Base-by-base conservation (phyloP, 352 stramenopile species). In the Pythium sukuiense region DNA sequence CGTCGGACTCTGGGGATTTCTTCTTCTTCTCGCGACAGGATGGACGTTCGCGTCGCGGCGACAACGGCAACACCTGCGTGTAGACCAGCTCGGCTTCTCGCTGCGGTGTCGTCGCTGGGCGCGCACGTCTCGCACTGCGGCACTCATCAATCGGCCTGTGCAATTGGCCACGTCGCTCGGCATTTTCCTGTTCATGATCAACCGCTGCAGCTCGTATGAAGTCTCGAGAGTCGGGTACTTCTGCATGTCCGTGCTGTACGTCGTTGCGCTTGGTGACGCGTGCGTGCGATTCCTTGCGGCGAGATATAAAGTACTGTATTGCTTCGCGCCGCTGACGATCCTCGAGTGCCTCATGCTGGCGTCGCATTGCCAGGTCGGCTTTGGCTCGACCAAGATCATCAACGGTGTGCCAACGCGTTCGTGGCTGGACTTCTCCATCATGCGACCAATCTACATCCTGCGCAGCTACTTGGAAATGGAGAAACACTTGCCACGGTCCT, bases 391-490 rank as follows among this genome's bases (percentile, higher is more conserved):
- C 18, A 83, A 84, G 59, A 54, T 85, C 46, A 73, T 85, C 57
- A 73, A 73, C 59, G 85, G 79, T 55, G 69, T 89, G 32, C 49
- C 67, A 13, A 92, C 73, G 18, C 83, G 87, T 18, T 87, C 87
- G 55, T 95, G 88, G 74, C 79, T 95, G 62, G 87, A 95, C 62
- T 92, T 95, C 52, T 93, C 85, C 13, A 82, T 95, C 68, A 93
- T 92, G 83, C 80, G 87, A 0, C 74, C 85, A 1, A 77, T 91
- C 16, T 95, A 93, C 66, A 91, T 95, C 35, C 63, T 92, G 37
- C 74, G 81, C 39, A 93, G 85, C 66, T 95, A 91, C 71, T 50
- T 92, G 37, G 87, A 95, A 61, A 93, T 95, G 82, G 87, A 95
- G 56, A 83, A 76, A 8, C 82, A 91, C 55, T 67, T 95, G 26